Base-by-base conservation (phyloP, 2,329 filamentous ascomycete species). In the Massarina eburnea region DNA sequence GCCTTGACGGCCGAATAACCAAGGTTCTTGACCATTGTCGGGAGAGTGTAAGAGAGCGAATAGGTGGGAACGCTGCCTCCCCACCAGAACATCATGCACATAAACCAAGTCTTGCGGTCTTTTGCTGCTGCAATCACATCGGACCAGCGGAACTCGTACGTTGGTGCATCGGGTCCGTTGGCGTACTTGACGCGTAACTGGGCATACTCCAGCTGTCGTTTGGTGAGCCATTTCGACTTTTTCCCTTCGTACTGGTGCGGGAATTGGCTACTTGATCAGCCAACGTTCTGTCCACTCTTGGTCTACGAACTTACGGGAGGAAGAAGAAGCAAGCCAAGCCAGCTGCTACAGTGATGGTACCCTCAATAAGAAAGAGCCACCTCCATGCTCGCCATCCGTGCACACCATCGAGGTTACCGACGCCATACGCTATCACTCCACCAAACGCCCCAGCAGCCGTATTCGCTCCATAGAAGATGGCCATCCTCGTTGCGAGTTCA, bases 401-500 rank as follows among this genome's bases (percentile, higher is more conserved):
- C 8, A 57, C 55, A 22, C 53, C 52, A 15, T 58, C 56, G 2
- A 64, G 30, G 4, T 59, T 59, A 54, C 64, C 65, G 27, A 64
- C 58, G 1, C 66, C 71, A 1, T 68, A 71, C 1, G 69, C 71
- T 19, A 75, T 67, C 4, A 77, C 60, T 10, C 75, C 73, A 15
- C 68, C 71, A 37, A 77, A 74, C 7, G 63, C 70, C 19, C 65
- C 71, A 2, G 71, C 70, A 12, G 73, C 58, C 55, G 72, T 54
- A 57, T 62, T 59, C 17, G 77, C 73, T 14, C 74, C 74, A 64
- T 65, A 64, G 9, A 65, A 51, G 24, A 65, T 59, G 14, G 60
- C 85, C 82, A 49, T 85, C 65, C 54, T 85, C 80, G 57, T 63
- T 1, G 67, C 66, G 32, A 71, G 54, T 43, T 72, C 70, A 37